Percentiles rank a stretch among this genome's conserved stretches.
phyloP scores from a whole-genome alignment of 2,329 filamentous ascomycete genomes.

The Colletotrichum karsti region DNA sequence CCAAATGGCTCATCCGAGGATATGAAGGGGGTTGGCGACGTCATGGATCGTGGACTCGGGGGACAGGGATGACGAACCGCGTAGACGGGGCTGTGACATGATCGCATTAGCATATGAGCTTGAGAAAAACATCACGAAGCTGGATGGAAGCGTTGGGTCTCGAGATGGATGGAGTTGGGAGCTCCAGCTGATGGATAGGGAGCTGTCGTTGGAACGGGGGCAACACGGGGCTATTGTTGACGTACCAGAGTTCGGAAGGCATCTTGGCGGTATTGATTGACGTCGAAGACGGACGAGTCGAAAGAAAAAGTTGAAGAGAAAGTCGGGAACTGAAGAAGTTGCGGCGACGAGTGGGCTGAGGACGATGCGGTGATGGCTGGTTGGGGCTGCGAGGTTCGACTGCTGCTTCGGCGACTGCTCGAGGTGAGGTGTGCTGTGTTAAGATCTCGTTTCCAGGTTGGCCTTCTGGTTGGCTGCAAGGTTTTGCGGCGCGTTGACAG shows the following conservation, averaged over 20 bases:
- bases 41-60: constrained; percentile 30
- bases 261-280: constrained; percentile 64
- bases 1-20: constrained; percentile 28
- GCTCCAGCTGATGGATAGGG: constrained; percentile 39
- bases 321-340: constrained; percentile 14
- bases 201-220: constrained; percentile 38
- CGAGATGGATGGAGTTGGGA: constrained; percentile 35
- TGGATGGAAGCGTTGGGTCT: background rate
- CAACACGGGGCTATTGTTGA: constrained; percentile 45
- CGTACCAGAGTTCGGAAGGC: constrained; percentile 85
- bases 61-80: constrained; percentile 78
- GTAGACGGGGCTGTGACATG: constrained; percentile 83
- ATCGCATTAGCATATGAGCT: constrained; percentile 34
- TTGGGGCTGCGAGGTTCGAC: constrained; percentile 21
- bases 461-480: constrained; percentile 47
- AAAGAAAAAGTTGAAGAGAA: constrained; percentile 12
- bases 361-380: constrained; percentile 17
- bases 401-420: constrained; percentile 28
- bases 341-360: constrained; percentile 27
- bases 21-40: constrained; percentile 24
- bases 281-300: constrained; percentile 26
- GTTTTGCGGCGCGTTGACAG: constrained; percentile 49
- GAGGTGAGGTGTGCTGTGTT: constrained; percentile 33
- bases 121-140: background rate
- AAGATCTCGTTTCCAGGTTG: constrained; percentile 49